Evolutionary conservation across 352 stramenopile genomes (phyloP), one percentile per base, ranked within the genome.

Genomic region (Thalassiosira mediterranea): DNA sequence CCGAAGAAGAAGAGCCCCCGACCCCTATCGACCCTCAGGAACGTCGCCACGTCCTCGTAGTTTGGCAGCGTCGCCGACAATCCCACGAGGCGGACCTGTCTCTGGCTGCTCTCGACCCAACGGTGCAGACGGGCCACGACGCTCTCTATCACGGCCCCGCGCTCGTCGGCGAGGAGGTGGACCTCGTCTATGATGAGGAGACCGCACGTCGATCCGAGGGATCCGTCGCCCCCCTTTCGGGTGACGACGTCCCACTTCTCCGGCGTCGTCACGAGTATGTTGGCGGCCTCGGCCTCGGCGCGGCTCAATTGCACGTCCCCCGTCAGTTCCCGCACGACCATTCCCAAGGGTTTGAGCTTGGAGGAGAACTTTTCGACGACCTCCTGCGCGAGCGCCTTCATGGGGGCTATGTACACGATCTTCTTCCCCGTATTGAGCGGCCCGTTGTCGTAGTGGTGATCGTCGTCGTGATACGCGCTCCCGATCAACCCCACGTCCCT

Each of bases 161-260:
- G 94, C 65, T 99, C 97, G 63, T 99, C 97, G 1, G 97, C 97
- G 0, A 99, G 86, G 48, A 99, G 87, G 73, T 99, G 97, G 7
- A 99, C 96, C 89, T 99, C 97, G 80, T 99, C 97, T 72, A 99
- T 98, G 74, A 99, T 99, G 11, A 99, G 82, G 25, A 99, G 89
- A 49, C 96, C 95, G 48, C 98, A 97, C 56, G 91, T 96, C 21
- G 91, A 89, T 1, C 86, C 88, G 2, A 97, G 76, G 4, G 83
- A 90, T 72, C 97, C 96, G 81, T 99, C 97, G 21, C 92, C 91
- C 23, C 89, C 91, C 86, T 99, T 99, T 42, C 97, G 88, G 53
- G 97, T 99, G 31, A 99, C 98, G 1, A 99, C 97, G 72, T 99
- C 97, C 96, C 96, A 99, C 76, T 99, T 99, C 76, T 99, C 96